Conservation (phyloP, 1,284 basidiomycete species). For the Gymnopus androsaceus region DNA sequence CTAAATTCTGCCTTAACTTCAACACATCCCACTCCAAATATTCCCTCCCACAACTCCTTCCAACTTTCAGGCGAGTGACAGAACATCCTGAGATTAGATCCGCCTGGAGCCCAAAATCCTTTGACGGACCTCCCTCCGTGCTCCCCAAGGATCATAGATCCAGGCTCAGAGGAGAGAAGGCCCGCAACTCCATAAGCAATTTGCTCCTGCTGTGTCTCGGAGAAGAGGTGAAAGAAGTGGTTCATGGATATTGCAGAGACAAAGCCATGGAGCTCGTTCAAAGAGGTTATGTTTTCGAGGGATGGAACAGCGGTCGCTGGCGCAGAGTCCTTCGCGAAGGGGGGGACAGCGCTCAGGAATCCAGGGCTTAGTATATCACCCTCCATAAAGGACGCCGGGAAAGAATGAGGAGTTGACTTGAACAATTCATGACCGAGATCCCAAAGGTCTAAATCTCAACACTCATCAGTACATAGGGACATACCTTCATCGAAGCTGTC, state of each 20-base stretch:
- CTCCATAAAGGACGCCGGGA: conserved; percentile 33
- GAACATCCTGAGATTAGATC: conserved; percentile 25
- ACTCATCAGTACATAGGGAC: not conserved
- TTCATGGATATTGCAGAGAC: not conserved
- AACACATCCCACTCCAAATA: conserved; percentile 28
- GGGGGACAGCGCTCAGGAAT: conserved; percentile 25
- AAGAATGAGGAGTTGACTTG: conserved; percentile 28
- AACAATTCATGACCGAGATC: conserved; percentile 37
- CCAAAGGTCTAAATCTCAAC: conserved; percentile 28
- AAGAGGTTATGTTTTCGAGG: conserved; percentile 16
- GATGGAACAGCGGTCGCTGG: not conserved
- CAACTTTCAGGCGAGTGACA: conserved; percentile 40
- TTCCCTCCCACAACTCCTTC: conserved; percentile 36
- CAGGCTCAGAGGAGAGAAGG: conserved; percentile 26
- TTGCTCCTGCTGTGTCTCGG: conserved; percentile 31
- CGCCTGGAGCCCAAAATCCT: not conserved
- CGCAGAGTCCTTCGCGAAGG: conserved; percentile 1
- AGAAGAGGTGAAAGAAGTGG: conserved; percentile 37
- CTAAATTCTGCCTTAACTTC: conserved; percentile 16
- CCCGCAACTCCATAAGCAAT: conserved; percentile 33
- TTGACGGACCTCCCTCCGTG: conserved; percentile 17
- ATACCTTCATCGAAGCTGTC: not conserved
- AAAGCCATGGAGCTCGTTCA: conserved; percentile 17
- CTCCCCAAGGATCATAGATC: conserved; percentile 22
- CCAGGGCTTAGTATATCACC: conserved; percentile 32